Percentiles rank a stretch among this genome's conserved stretches.
Conservation (phyloP, 192 early-diverging fungal genomes). For the Entomortierella lignicola region DNA sequence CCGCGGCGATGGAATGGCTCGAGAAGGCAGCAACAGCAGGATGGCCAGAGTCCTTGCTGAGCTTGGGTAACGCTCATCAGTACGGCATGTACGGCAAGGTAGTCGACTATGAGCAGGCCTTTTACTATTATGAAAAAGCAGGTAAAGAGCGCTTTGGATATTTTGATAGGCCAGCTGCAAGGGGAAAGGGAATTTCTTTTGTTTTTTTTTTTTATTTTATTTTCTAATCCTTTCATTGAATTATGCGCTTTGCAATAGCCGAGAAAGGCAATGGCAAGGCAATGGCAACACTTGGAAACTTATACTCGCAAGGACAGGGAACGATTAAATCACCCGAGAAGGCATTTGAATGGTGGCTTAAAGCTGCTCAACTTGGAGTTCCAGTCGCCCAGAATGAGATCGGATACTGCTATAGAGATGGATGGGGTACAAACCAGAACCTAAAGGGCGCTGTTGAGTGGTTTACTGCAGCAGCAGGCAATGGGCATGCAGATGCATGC, state of each 20-base stretch:
- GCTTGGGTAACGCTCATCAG: conserved; percentile 50
- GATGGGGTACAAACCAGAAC: conserved; percentile 65
- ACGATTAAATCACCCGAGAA: conserved; percentile 42
- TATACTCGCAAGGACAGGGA: conserved; percentile 53
- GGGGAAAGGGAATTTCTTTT: not conserved
- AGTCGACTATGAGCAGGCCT: conserved; percentile 46
- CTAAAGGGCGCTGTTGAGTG: conserved; percentile 63
- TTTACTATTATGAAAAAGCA: conserved; percentile 53
- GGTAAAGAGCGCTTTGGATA: too few relatives aligned
- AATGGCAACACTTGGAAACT: conserved; percentile 52
- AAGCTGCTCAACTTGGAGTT: conserved; percentile 62
- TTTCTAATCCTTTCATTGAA: not conserved
- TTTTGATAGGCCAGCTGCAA: too few relatives aligned
- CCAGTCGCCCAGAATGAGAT: conserved; percentile 59
- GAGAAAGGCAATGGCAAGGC: conserved; percentile 55
- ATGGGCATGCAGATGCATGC: conserved; percentile 81
- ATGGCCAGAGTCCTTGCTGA: conserved; percentile 51
- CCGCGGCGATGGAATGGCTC: conserved; percentile 48
- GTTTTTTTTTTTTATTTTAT: conserved; percentile 4
- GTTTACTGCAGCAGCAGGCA: conserved; percentile 72
- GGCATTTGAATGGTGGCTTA: conserved; percentile 70
- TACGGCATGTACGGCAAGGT: conserved; percentile 54
- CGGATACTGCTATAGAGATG: conserved; percentile 73
- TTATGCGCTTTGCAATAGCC: conserved; percentile 10
- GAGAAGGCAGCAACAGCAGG: conserved; percentile 48